Conservation (phyloP, 768 basidiomycete genomes). For the Paxillus rubicundulus region DNA sequence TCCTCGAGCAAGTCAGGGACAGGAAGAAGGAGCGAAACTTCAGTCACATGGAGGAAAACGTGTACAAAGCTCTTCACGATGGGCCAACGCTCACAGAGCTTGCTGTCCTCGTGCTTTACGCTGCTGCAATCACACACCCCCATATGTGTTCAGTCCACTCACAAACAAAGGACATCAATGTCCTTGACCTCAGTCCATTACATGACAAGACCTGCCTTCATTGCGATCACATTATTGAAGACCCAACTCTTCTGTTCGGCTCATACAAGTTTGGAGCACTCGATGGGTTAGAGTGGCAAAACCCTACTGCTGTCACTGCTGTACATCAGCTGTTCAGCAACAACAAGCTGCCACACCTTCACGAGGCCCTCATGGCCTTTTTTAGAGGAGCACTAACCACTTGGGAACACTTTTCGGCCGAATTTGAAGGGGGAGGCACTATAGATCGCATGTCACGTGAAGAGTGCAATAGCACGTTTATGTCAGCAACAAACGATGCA, state of each 20-base stretch:
- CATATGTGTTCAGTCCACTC: slow-evolving; percentile 22
- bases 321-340: neutral
- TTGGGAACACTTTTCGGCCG: neutral
- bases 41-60: slow-evolving; percentile 38
- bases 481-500: slow-evolving; percentile 21
- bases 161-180: slow-evolving; percentile 8
- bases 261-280: too few species aligned
- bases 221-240: too few species aligned
- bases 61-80: slow-evolving; percentile 5
- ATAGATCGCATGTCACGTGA: slow-evolving; percentile 15
- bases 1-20: slow-evolving; percentile 28
- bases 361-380: neutral
- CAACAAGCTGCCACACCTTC: neutral
- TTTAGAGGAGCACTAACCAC: neutral
- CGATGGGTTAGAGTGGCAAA: too few species aligned
- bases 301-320: neutral
- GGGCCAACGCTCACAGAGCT: slow-evolving; percentile 22
- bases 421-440: neutral
- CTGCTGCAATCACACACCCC: slow-evolving; percentile 20
- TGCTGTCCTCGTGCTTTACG: slow-evolving; percentile 19
- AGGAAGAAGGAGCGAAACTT: slow-evolving; percentile 27
- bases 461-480: too few species aligned
- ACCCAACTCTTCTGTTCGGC: neutral
- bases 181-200: slow-evolving; percentile 21
- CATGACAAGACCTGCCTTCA: neutral